Evolutionary conservation across 106 monocot species (phyloP).

Genomic region (Posidonia australis): DNA sequence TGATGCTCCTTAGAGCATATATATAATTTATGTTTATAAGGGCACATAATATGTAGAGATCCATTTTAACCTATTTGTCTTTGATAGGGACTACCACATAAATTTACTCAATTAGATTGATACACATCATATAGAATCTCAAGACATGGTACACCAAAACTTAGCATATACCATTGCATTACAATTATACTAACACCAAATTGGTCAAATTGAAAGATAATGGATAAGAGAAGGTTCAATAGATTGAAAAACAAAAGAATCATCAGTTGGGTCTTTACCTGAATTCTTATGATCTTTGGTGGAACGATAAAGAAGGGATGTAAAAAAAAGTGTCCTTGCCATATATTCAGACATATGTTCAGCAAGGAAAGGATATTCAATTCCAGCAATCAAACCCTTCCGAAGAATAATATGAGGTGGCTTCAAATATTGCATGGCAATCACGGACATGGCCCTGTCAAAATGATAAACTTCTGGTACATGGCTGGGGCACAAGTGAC

Average conservation of each 20-base stretch:
- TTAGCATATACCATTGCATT: too few species aligned
- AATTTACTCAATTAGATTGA: too few species aligned
- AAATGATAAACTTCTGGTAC: constrained; percentile 95
- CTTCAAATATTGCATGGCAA: constrained; percentile 85
- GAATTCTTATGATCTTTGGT: constrained; percentile 58
- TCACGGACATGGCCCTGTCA: constrained; percentile 71
- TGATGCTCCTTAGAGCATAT: too few species aligned
- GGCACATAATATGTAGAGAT: too few species aligned
- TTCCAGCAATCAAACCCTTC: constrained; percentile 92
- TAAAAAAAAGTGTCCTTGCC: constrained; percentile 90
- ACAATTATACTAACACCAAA: too few species aligned
- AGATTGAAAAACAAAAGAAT: not conserved
- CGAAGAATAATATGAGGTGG: constrained; percentile 94
- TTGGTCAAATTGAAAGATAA: not conserved
- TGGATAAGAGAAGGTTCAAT: not conserved
- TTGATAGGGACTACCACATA: too few species aligned
- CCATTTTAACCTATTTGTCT: too few species aligned
- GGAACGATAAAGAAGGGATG: constrained; percentile 64
- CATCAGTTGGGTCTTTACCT: constrained; percentile 31
- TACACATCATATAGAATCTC: not conserved
- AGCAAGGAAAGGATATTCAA: constrained; percentile 80
- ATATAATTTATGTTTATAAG: too few species aligned
- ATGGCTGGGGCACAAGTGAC: constrained; percentile 65
- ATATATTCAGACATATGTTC: constrained; percentile 87
- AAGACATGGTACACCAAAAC: too few species aligned